Conservation (phyloP, 495 filamentous ascomycete genomes). For the Xylaria grammica region DNA sequence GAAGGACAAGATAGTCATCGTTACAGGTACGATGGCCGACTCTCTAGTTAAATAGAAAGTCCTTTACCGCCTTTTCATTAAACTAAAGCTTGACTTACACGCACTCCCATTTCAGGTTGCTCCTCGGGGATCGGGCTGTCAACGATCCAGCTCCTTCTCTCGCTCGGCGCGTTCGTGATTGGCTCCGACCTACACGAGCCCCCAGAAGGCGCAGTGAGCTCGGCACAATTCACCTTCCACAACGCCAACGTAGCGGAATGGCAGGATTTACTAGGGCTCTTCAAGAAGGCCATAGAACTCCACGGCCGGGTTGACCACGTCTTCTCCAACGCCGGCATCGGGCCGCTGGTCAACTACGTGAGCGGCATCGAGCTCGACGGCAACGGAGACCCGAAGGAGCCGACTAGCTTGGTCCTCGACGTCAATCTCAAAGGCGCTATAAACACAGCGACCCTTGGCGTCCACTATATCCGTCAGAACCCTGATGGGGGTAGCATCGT, state of each 20-base stretch:
- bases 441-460: slow-evolving; percentile 45
- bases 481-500: slow-evolving; percentile 44
- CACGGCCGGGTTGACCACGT: slow-evolving; percentile 57
- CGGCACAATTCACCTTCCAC: slow-evolving; percentile 35
- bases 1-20: slow-evolving; percentile 52
- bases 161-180: slow-evolving; percentile 51
- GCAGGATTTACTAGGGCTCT: slow-evolving; percentile 46
- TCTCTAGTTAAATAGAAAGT: background rate
- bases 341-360: slow-evolving; percentile 45
- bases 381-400: slow-evolving; percentile 47
- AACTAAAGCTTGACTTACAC: slow-evolving; percentile 11
- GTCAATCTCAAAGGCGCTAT: slow-evolving; percentile 51
- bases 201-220: slow-evolving; percentile 21
- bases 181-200: slow-evolving; percentile 48
- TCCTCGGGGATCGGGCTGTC: slow-evolving; percentile 57
- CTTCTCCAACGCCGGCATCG: slow-evolving; percentile 56
- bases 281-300: slow-evolving; percentile 41
- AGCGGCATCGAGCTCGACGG: slow-evolving; percentile 45
- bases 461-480: slow-evolving; percentile 46
- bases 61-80: background rate
- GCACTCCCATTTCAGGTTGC: slow-evolving; percentile 41
- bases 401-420: slow-evolving; percentile 44
- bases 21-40: slow-evolving; percentile 49
- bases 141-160: slow-evolving; percentile 50
- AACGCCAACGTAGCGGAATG: slow-evolving; percentile 50